phyloP scores from a whole-genome alignment of 768 basidiomycete species.

The Boletus insuetus region DNA sequence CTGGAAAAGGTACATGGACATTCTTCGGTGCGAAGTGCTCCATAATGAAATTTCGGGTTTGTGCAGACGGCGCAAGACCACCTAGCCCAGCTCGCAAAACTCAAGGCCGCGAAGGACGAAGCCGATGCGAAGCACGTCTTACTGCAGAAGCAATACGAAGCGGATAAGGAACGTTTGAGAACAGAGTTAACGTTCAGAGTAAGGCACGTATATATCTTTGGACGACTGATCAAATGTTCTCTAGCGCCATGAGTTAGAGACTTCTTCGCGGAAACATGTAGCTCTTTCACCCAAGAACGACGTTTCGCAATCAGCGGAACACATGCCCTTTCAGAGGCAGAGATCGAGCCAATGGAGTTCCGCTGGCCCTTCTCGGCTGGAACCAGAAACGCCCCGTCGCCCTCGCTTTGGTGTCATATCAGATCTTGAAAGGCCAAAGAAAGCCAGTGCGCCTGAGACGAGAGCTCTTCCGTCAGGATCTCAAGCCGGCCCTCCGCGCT shows the following conservation, averaged over 20 bases:
- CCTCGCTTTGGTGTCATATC: constrained; percentile 33
- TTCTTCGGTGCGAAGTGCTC: neutral
- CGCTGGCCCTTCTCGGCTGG: constrained; percentile 27
- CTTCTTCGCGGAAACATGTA: constrained; percentile 46
- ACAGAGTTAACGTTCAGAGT: constrained; percentile 73
- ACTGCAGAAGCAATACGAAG: constrained; percentile 60
- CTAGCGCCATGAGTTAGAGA: constrained; percentile 70
- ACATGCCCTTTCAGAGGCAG: constrained; percentile 39
- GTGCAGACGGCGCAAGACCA: constrained; percentile 59
- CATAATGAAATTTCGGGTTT: neutral
- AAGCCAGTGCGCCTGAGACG: constrained; percentile 4
- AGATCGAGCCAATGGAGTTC: constrained; percentile 30
- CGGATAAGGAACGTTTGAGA: constrained; percentile 66
- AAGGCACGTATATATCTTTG: constrained; percentile 17
- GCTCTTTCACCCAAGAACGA: constrained; percentile 48
- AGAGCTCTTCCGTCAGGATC: constrained; percentile 29
- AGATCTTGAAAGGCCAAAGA: constrained; percentile 23
- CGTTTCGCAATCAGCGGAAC: constrained; percentile 39
- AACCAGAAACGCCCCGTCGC: constrained; percentile 39
- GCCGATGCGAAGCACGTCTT: constrained; percentile 54
- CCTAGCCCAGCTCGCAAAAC: constrained; percentile 49
- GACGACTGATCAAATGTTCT: constrained; percentile 12
- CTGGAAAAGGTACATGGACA: constrained; percentile 55
- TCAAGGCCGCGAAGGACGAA: constrained; percentile 60
- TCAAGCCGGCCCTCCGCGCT: constrained; percentile 15